Evolutionary conservation across 805 yeast species (phyloP), one percentile per base, ranked within the genome.

Genomic region (Saccharomycopsis fodiens): DNA sequence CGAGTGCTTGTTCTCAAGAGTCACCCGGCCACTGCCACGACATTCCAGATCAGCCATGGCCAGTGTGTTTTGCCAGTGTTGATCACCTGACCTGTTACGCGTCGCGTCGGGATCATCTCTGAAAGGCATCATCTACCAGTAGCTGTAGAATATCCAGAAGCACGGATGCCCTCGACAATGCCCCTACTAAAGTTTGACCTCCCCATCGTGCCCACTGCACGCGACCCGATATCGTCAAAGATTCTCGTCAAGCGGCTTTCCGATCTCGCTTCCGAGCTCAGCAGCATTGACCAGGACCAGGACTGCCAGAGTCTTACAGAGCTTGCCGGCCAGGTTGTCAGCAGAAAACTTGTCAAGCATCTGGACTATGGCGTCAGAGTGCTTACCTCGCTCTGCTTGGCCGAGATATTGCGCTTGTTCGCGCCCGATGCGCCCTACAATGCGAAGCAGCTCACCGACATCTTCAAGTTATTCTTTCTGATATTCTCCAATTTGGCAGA

Each of bases 341-440:
- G 71, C 55, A 66, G 67, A 39, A 79, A 76, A 52, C 61, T 80
- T 10, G 45, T 79, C 2, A 19, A 34, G n/a, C 46, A 47, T 29
- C 20, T 30, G 27, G 86, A 85, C 56, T 48, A 59, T 2, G 93
- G 91, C 3, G 78, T 88, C 5, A 82, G 79, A 52, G 77, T 89
- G 0, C 76, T 69, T 47, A 73, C 73, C 1, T 79, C 93, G 5
- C 82, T 94, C 56, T 79, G 93, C 52, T 52, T 87, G 5, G 70
- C 87, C 4, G 95, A 88, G 58, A 67, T 89, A 7, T 62, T 88
- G 35, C 68, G 95, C 47, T 60, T 89, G 13, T 82, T 72, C 56
- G 96, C 95, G 0, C 96, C 96, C 0, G 85, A 88, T 58, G 95
- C 96, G 4, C 96, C 97, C 3, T 88, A 73, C 61, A 76, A 83